Evolutionary conservation across 129 eudicot genomes (phyloP), one percentile per base, ranked within the genome.

Genomic region (Cynara cardunculus): DNA sequence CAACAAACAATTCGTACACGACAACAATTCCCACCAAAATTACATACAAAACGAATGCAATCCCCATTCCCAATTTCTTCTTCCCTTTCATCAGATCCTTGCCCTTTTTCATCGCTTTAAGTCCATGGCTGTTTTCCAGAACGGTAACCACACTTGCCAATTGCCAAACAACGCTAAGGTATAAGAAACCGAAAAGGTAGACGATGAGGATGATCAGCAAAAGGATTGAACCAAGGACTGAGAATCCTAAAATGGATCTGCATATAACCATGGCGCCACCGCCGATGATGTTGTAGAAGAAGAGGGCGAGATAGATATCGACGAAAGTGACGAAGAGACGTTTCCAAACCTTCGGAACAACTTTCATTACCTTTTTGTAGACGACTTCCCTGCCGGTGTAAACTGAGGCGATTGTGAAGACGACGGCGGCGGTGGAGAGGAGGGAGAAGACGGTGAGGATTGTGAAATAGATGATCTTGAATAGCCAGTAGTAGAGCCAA

Each of bases 391-490:
- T 83, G 69, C 68, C 75, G 8, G 89, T 74, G 81, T 90, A 88
- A 14, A 80, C 62, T 65, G 83, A 85, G 37, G 96, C 93, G 69
- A 92, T 26, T n/a, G 97, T 84, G 86, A 87, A 90, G 32, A 92
- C 91, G 34, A 92, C 90, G 6, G 95, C 91, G 21, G 96, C 85
- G 41, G 95, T 90, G 68, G 97, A 90, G 65, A 92, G 88, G 74
- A 92, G 90, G 71, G 91, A 84, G 81, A 90, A 83, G 68, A 90
- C 18, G 31, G 85, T 73, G 82, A 87, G 84, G 79, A 90, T 49
- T 3, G 80, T 78, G 84, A 88, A 77, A 75, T 90, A 92, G 8
- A 44, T 68, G 19, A 79, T 25, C 13, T 74, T 68, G 85, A 92
- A 87, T 4, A 88, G 82, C 72, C 62, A 35, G 8, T 80, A 86